Conservation (phyloP, 148 eudicot genomes). For the Rhododendron ferrugineum region DNA sequence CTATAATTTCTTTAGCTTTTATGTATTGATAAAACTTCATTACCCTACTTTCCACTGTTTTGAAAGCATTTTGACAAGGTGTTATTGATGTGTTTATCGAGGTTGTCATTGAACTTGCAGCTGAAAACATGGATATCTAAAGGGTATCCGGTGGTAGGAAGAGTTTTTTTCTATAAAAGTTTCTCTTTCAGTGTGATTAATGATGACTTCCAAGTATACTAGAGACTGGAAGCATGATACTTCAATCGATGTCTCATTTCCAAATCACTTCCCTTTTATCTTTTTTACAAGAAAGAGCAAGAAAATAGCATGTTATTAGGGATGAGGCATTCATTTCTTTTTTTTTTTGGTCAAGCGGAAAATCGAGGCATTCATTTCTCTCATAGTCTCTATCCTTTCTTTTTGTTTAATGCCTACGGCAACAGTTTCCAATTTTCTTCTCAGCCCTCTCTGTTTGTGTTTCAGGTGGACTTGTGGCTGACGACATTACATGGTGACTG, state of each 20-base stretch:
- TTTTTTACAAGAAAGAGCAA: not conserved
- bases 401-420: not conserved
- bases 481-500: conserved; percentile 45
- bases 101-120: not conserved
- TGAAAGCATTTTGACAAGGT: not conserved
- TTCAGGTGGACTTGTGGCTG: conserved; percentile 74
- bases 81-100: not conserved
- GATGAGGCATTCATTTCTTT: not conserved
- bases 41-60: not conserved
- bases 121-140: not conserved
- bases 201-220: not conserved
- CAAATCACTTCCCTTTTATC: not conserved
- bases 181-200: not conserved
- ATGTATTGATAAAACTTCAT: not conserved
- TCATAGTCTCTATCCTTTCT: not conserved
- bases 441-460: not conserved
- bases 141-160: not conserved
- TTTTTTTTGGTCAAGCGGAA: too few relatives aligned
- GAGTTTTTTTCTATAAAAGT: not conserved
- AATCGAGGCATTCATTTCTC: not conserved
- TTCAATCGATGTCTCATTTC: not conserved
- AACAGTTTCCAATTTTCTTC: not conserved
- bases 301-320: not conserved
- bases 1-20: not conserved
- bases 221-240: not conserved